Conservation (phyloP, 768 basidiomycete genomes). For the Agaricus blazei region DNA sequence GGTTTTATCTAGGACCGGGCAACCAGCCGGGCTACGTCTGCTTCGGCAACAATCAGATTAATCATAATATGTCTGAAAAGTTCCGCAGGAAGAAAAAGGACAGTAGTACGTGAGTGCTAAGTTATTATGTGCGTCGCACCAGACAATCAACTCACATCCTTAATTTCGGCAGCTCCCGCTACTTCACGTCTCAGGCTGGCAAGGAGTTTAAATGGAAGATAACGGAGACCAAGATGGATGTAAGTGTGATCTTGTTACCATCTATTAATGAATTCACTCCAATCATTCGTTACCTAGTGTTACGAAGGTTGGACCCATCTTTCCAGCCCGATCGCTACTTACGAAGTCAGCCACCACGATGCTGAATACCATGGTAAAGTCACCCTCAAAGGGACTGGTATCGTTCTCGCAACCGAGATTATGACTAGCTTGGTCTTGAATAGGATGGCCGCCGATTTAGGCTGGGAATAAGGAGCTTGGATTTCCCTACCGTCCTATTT, state of each 20-base stretch:
- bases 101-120: slow-evolving; percentile 51
- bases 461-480: slow-evolving; percentile 36
- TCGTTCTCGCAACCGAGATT: slow-evolving; percentile 69
- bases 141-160: neutral
- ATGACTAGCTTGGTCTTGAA: slow-evolving; percentile 71
- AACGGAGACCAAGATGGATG: slow-evolving; percentile 59
- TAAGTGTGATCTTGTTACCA: slow-evolving; percentile 22
- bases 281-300: slow-evolving; percentile 37
- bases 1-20: slow-evolving; percentile 69
- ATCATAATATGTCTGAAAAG: slow-evolving; percentile 55
- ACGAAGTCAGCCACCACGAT: slow-evolving; percentile 57
- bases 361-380: slow-evolving; percentile 57
- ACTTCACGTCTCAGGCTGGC: slow-evolving; percentile 68
- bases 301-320: slow-evolving; percentile 54
- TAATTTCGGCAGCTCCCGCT: slow-evolving; percentile 50
- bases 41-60: slow-evolving; percentile 59
- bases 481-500: neutral
- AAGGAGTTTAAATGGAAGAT: slow-evolving; percentile 76
- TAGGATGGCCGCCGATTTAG: slow-evolving; percentile 58
- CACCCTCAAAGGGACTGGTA: slow-evolving; percentile 50
- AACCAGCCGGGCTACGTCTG: slow-evolving; percentile 56
- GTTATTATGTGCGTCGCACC: neutral
- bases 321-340: slow-evolving; percentile 49
- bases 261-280: neutral
- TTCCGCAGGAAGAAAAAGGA: slow-evolving; percentile 52